These are phyloP conservation scores for Euphorbia peplus DNA, from an alignment of 345 rosid genomes.

Conservation along the genomic window DNA sequence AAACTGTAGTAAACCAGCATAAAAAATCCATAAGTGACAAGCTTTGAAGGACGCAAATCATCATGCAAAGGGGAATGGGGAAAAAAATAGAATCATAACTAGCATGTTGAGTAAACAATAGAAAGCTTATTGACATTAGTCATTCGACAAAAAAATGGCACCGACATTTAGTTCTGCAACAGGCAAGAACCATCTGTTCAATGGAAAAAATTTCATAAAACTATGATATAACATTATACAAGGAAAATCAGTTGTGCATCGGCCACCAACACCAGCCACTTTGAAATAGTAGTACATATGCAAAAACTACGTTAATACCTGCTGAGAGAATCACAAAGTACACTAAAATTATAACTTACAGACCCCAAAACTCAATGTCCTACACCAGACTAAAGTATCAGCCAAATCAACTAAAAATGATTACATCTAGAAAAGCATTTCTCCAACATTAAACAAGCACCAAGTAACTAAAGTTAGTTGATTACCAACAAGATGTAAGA, in stretches of 20 bases:
- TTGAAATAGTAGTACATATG: background rate
- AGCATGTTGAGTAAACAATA: background rate
- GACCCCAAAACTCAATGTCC: background rate
- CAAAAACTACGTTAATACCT: background rate
- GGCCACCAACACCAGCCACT: background rate
- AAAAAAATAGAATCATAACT: background rate
- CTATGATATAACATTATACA: background rate
- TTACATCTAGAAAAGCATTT: background rate
- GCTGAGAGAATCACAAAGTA: background rate
- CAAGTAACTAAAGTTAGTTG: background rate
- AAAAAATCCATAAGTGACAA: slow-evolving; percentile 7
- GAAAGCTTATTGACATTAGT: background rate
- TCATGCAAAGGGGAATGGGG: background rate
- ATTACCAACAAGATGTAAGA: background rate
- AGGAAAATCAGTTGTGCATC: background rate
- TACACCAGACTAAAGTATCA: background rate
- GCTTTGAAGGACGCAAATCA: background rate
- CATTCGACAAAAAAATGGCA: background rate
- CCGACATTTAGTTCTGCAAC: background rate
- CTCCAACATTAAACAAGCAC: background rate
- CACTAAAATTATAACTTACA: background rate
- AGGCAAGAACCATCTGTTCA: background rate
- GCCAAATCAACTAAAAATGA: background rate
- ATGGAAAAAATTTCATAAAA: background rate
- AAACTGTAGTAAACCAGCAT: slow-evolving; percentile 47